Conservation (phyloP, 352 stramenopile genomes). For the Phytophthora melonis region DNA sequence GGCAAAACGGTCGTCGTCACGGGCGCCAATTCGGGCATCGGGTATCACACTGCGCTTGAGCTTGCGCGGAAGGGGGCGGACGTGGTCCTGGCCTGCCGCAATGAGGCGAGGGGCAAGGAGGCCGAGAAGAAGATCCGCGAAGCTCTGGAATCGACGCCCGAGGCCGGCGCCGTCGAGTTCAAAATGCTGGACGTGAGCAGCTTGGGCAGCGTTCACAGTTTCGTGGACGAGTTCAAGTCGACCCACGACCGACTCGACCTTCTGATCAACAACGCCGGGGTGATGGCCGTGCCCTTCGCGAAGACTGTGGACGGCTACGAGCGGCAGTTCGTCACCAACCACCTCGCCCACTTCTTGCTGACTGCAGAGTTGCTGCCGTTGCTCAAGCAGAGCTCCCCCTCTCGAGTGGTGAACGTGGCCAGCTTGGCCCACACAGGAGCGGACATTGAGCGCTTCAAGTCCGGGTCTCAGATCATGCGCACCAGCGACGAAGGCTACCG, state of each 20-base stretch:
- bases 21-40: too few relatives aligned
- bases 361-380: background rate
- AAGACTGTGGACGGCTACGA: background rate
- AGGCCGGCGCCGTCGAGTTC: background rate
- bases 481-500: background rate
- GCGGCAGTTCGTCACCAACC: background rate
- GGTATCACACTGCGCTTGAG: too few relatives aligned
- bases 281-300: background rate
- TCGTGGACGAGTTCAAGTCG: background rate
- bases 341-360: background rate
- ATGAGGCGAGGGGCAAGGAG: background rate
- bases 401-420: background rate
- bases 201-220: background rate
- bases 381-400: background rate
- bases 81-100: background rate
- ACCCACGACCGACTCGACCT: background rate
- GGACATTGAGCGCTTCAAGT: background rate
- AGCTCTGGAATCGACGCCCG: background rate
- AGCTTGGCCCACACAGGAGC: background rate
- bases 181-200: background rate
- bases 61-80: too few relatives aligned
- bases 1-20: too few relatives aligned
- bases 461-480: background rate
- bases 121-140: background rate
- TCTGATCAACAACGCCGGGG: background rate